Percentiles rank a stretch among this genome's conserved stretches.
Evolutionary conservation across 169 alveolate species (phyloP).

Genomic region (Eimeria necatrix): DNA sequence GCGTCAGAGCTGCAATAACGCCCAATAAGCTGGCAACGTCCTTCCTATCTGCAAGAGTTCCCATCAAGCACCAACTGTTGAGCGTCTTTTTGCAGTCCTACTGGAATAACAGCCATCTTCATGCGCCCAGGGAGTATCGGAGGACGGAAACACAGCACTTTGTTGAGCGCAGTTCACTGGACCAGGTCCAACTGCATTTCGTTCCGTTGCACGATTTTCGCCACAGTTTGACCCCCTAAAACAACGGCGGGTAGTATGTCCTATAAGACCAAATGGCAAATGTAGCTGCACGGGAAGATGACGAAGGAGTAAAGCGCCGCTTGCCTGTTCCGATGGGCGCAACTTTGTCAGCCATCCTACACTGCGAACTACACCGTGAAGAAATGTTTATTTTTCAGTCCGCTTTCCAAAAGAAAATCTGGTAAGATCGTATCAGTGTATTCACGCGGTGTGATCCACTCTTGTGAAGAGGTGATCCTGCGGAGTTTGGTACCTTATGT

Average conservation of each 20-base stretch:
- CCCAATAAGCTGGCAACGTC: constrained; percentile 34
- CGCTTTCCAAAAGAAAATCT: background rate
- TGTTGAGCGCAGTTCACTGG: background rate
- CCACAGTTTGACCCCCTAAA: background rate
- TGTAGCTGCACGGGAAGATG: background rate
- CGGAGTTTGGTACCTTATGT: no score
- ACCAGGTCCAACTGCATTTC: background rate
- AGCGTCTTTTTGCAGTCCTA: no score
- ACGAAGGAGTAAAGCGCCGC: background rate
- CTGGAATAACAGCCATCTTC: background rate
- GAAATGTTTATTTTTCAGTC: background rate
- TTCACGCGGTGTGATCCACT: no score
- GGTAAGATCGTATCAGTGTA: background rate
- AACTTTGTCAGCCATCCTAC: background rate
- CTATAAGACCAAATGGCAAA: background rate
- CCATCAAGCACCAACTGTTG: background rate
- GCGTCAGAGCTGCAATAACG: constrained; percentile 30
- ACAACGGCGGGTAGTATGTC: background rate
- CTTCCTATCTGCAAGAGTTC: background rate
- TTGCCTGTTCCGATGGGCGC: constrained; percentile 23
- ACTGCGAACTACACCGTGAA: background rate
- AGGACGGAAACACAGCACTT: background rate
- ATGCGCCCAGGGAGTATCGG: background rate
- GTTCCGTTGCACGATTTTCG: constrained; percentile 2
- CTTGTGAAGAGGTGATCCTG: no score